Evolutionary conservation across 1,139 yeast species (phyloP), one percentile per base, ranked within the genome.

Genomic region (Suhomyces chickasaworum): DNA sequence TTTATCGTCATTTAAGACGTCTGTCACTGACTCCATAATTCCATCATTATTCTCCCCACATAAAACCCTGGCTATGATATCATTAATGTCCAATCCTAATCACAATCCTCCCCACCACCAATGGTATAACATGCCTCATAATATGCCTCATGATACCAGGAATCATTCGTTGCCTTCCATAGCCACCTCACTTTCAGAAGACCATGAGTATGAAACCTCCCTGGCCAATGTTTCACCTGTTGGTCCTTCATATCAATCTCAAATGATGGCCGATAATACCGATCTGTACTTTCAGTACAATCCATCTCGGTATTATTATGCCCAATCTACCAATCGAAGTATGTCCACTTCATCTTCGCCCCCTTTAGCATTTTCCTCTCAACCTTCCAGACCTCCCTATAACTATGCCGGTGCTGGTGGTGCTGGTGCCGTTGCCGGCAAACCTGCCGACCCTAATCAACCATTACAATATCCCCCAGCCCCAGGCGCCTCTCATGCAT

Each of bases 21-120:
- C 39, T 20, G 34, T 17, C 34, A 31, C 17, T 16, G 34, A 18
- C 21, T 31, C 23, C 29, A 25, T 25, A 25, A 10, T 25, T 34
- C 29, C 43, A 34, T 27, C 13, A 13, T 40, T 23, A 9, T 25
- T 12, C 9, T 33, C 22, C 39, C 17, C 32, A 23, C 39, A 36
- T 23, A 23, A 25, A 15, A 8, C 3, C n/a, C 18, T 13, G 30
- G 44, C 33, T 30, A 45, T 45, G 48, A 15, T 45, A 37, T 45
- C 48, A 10, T 45, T 45, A 45, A 45, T 45, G 48, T 41, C 48
- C 27, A 33, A 39, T 39, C 38, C 22, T 23, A 30, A 18, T 39
- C 33, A 37, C 41, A 32, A 21, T 16, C 29, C 42, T 16, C 29
- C 42, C 15, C 36, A 44, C 38, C 18, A 31, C 5, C 18, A 15